Evolutionary conservation across 352 stramenopile genomes (phyloP), one percentile per base, ranked within the genome.

Genomic region (Pythium insidiosum): DNA sequence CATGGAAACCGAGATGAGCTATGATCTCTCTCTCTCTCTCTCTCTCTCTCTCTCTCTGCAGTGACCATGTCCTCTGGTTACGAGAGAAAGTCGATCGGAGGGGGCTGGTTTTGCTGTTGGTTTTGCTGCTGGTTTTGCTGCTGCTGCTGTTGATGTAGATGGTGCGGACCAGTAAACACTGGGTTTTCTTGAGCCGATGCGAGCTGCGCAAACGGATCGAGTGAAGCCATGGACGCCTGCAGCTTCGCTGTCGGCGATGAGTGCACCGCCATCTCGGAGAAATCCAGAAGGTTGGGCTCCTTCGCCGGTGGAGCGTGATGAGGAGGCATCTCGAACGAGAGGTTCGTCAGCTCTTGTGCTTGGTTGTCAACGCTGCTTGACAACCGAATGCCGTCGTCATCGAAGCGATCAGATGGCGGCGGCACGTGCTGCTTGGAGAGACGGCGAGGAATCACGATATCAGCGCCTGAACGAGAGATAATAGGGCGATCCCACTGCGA

Each of bases 401-500:
- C 52, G 18, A 61, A 61, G 5, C 25, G 44, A 21, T 61, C 52
- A 0, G 41, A 26, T 22, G 52, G 52, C 26, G 37, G 34, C 15
- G 52, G 44, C 25, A 55, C 4, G 26, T 35, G 20, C 26, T 55
- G 41, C 20, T 31, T 61, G 19, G 52, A 61, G 10, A 50, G 25
- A n/a, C 52, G 52, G 1, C 52, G 52, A 4, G 52, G 52, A 25
- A 61, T 40, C 13, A 55, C 73, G 5, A 61, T 68, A 12, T 58
- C 47, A 38, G 45, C 47, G 20, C 71, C 66, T 12, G 55, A 60
- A 30, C 75, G 75, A 5, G 69, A 66, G 56, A 88, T 68, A 45
- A 84, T 58, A 2, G 77, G 80, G 41, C 83, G 84, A 45, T 88
- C 75, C 80, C 80, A 93, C 46, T 77, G 67, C 18, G 74, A 82